Conservation (phyloP, 2,329 filamentous ascomycete species). For the Claviceps maximensis region DNA sequence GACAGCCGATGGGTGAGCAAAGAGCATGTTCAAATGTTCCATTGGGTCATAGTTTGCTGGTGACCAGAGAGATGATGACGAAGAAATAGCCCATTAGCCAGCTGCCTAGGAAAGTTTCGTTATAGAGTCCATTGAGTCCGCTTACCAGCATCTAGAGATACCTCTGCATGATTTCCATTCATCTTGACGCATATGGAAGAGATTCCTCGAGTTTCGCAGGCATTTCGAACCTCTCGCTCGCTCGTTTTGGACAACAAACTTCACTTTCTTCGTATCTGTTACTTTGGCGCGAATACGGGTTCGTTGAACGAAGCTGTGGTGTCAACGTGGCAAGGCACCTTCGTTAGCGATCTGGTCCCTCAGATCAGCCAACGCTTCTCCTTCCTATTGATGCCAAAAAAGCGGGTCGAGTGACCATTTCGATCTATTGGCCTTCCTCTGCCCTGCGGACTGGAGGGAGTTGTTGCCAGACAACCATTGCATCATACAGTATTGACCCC, state of each 20-base stretch:
- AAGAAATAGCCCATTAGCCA: neutral
- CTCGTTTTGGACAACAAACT: neutral
- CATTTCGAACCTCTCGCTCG: neutral
- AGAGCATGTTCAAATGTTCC: slow-evolving; percentile 83
- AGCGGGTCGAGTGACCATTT: neutral
- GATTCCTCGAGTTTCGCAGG: neutral
- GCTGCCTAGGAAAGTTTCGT: neutral
- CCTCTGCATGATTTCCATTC: slow-evolving; percentile 25
- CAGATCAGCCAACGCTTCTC: neutral
- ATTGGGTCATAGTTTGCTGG: slow-evolving; percentile 77
- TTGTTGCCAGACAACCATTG: too few species aligned
- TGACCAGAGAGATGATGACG: neutral
- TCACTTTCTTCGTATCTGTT: neutral
- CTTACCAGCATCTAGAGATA: slow-evolving; percentile 32
- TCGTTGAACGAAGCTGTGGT: neutral
- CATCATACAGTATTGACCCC: too few species aligned
- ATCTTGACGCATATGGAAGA: slow-evolving; percentile 15
- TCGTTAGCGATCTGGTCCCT: too few species aligned
- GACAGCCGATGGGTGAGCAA: slow-evolving; percentile 77
- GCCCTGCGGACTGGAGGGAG: neutral
- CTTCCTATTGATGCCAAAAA: neutral
- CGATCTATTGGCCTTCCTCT: neutral
- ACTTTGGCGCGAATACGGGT: too few species aligned
- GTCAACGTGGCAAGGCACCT: too few species aligned
- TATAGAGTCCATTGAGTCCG: neutral